Base-by-base conservation (phyloP, 345 rosid species). In the Kernera saxatilis region DNA sequence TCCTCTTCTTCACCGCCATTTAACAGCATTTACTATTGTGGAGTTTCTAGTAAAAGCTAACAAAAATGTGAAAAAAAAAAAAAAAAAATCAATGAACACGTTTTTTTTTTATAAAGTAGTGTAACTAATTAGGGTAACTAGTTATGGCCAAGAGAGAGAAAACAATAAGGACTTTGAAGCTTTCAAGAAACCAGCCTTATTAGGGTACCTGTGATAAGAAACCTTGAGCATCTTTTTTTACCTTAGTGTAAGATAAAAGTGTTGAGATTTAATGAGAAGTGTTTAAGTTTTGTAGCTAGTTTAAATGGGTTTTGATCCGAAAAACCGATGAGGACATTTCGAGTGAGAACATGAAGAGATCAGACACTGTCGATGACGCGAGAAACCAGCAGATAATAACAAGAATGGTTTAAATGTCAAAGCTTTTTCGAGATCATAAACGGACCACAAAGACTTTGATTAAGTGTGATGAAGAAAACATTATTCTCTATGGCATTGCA, bases 11-110 rank as follows among this genome's bases (percentile, higher is more conserved):
- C 79, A 76, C 70, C 70, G 61, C 52, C 79, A 69, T 76, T 70
- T 76, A 69, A 76, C 79, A 76, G 75, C 79, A 76, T 76, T 76
- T 55, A 76, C 75, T 76, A 29, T 46, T 57, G 65, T 69, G 58
- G 19, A 44, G 51, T 75, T 58, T 44, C 66, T 69, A 39, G 67
- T 37, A 64, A 67, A 67, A 75, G 52, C 64, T 61, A 75, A 61
- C 55, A 15, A 67, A 67, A 19, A 22, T 59, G 73, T 74, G 68
- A 62, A 53, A 44, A 5, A 8, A 32, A 14, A 62, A 53, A 44
- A 5, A 8, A 32, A 14, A 4, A 58, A 67, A 11, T 40, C 50
- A 67, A 59, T 30, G 6, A 18, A 56, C 50, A 55, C 40, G 51
- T 49, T 53, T 32, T 29, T 7, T 33, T 33, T 43, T 45, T 56